phyloP scores from a whole-genome alignment of 306 rosid species.

The Nissolia schottii region DNA sequence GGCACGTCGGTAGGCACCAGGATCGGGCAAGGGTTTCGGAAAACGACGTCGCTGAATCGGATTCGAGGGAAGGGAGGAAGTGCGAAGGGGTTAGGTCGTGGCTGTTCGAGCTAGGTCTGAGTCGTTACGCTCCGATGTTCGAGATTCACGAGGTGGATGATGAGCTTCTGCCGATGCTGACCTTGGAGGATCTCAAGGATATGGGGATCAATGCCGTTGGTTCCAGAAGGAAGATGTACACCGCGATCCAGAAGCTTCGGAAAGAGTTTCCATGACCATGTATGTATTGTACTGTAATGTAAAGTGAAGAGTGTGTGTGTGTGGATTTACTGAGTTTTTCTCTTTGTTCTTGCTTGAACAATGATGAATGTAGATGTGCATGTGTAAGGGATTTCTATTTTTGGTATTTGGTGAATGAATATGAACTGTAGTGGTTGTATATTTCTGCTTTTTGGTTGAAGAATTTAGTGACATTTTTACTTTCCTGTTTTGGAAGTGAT shows the following conservation, averaged over 20 bases:
- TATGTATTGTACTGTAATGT: neutral
- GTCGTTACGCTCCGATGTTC: conserved; percentile 65
- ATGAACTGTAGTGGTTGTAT: neutral
- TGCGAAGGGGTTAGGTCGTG: conserved; percentile 55
- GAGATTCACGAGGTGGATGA: conserved; percentile 79
- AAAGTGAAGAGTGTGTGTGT: neutral
- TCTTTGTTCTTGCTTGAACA: conserved; percentile 3
- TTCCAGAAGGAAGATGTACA: conserved; percentile 64
- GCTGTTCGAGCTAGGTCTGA: conserved; percentile 56
- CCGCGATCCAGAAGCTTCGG: conserved; percentile 63
- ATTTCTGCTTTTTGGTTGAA: neutral
- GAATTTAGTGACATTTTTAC: neutral
- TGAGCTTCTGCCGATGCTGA: conserved; percentile 66
- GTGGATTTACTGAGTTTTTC: neutral
- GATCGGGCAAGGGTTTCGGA: conserved; percentile 41
- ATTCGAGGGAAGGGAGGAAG: conserved; percentile 35
- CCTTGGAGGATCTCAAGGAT: conserved; percentile 75
- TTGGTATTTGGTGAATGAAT: neutral
- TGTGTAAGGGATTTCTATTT: conserved; percentile 10
- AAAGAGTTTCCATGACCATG: conserved; percentile 43
- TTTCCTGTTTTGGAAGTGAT: neutral
- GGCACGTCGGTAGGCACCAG: conserved; percentile 31
- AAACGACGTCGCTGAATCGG: conserved; percentile 43
- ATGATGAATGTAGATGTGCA: conserved; percentile 15
- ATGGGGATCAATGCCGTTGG: conserved; percentile 79